Conservation (phyloP, 306 rosid species). For the Prunus mongolica region DNA sequence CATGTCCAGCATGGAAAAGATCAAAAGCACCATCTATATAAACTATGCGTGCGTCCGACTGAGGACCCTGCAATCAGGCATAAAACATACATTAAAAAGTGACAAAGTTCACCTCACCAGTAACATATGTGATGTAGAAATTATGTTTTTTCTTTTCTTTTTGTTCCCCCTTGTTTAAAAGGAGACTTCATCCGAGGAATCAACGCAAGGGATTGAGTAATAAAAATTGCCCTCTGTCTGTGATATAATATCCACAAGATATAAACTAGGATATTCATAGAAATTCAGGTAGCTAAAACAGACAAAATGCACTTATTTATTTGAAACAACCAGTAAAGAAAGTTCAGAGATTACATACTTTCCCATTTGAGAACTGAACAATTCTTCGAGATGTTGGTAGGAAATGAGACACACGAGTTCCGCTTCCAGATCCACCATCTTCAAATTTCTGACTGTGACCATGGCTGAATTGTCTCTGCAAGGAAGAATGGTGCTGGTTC, state of each 20-base stretch:
- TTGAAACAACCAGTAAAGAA: neutral
- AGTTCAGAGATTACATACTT: slow-evolving; percentile 23
- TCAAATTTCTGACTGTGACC: slow-evolving; percentile 78
- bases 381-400: slow-evolving; percentile 60
- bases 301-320: neutral
- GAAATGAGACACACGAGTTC: slow-evolving; percentile 61
- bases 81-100: neutral
- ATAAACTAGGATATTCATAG: neutral
- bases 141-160: neutral
- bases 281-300: neutral
- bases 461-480: slow-evolving; percentile 72
- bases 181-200: neutral
- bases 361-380: slow-evolving; percentile 60
- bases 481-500: slow-evolving; percentile 45
- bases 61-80: slow-evolving; percentile 43
- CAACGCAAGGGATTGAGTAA: neutral
- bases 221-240: neutral
- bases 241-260: neutral
- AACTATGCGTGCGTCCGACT: slow-evolving; percentile 48
- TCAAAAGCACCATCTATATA: slow-evolving; percentile 67
- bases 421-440: slow-evolving; percentile 61
- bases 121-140: neutral
- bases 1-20: slow-evolving; percentile 63
- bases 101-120: neutral
- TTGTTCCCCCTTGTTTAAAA: neutral